Conservation (phyloP, 176 grass and related monocot species). For the Dendrocalamus sinicus region DNA sequence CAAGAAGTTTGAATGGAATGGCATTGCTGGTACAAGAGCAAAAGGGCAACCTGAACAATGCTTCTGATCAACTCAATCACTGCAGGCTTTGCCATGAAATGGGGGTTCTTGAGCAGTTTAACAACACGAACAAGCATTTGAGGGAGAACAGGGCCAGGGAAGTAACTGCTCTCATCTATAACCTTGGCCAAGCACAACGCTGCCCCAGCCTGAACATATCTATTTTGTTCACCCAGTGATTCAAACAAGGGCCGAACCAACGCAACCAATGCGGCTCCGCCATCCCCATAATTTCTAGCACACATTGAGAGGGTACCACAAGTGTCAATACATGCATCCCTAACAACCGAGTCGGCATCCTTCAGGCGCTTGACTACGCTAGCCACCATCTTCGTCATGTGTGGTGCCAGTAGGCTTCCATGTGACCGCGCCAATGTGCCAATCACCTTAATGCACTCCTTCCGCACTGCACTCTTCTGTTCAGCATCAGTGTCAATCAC, state of each 20-base stretch:
- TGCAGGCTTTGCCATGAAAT: conserved; percentile 96
- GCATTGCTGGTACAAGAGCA: not conserved
- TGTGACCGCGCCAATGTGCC: conserved; percentile 64
- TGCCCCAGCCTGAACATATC: conserved; percentile 77
- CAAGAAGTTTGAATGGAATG: not conserved
- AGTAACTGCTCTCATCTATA: conserved; percentile 80
- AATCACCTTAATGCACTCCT: conserved; percentile 83
- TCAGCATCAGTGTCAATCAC: conserved; percentile 80
- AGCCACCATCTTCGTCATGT: conserved; percentile 68
- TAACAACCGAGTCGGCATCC: conserved; percentile 82
- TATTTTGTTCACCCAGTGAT: conserved; percentile 86
- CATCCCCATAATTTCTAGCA: conserved; percentile 49
- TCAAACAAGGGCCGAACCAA: conserved; percentile 85
- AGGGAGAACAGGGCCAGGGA: conserved; percentile 67
- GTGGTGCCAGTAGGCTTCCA: conserved; percentile 60
- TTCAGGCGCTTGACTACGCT: conserved; percentile 78
- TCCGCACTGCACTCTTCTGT: conserved; percentile 77
- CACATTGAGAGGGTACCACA: conserved; percentile 77
- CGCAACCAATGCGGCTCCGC: conserved; percentile 59
- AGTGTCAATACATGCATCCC: conserved; percentile 88
- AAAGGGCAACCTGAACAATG: conserved; percentile 78
- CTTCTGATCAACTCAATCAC: conserved; percentile 93
- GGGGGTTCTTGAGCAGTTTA: conserved; percentile 92
- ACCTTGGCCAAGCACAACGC: conserved; percentile 87
- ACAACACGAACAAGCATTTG: conserved; percentile 85